Evolutionary conservation across 768 basidiomycete genomes (phyloP), one percentile per base, ranked within the genome.

Genomic region (Rhodotorula diobovata): DNA sequence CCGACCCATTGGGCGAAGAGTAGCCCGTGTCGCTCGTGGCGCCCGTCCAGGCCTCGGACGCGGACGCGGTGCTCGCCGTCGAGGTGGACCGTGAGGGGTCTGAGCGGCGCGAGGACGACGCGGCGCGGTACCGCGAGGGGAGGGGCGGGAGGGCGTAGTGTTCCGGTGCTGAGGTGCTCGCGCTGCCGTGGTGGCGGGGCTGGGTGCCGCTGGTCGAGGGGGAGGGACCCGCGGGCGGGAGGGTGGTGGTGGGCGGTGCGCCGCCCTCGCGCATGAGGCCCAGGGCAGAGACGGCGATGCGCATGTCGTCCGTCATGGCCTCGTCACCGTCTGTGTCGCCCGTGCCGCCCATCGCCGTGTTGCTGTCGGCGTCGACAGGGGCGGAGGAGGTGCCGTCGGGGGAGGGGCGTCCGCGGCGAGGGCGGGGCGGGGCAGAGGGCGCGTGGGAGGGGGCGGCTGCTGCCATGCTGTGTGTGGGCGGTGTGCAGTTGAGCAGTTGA

Each of bases 221-320:
- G 25, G n/a, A 16, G 12, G 50, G 14, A 25, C 50, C n/a, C n/a
- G n/a, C n/a, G 4, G 48, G 46, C 16, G 9, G 50, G 59, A 37
- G 45, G 10, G 56, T 48, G 32, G n/a, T 25, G 21, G 30, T 45
- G 4, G 15, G 11, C 48, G 2, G 28, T n/a, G n/a, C 48, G 45
- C 20, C 54, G 15, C 70, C 66, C 15, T 62, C 55, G 11, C 60
- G 61, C 64, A 61, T 66, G 56, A 71, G 50, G 10, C 70, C 70
- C 10, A 71, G 57, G 14, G 70, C 70, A 0, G 43, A 48, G 7
- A 71, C 30, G 32, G 70, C 70, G 20, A 64, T 12, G 11, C 56
- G 51, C 41, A 71, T 53, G 53, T 71, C 70, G 57, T 71, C 70
- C 56, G 65, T 67, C 70, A 71, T 71, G 20, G 28, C 1, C 25